Conservation (phyloP, 2,329 filamentous ascomycete species). For the Knufia petricola region DNA sequence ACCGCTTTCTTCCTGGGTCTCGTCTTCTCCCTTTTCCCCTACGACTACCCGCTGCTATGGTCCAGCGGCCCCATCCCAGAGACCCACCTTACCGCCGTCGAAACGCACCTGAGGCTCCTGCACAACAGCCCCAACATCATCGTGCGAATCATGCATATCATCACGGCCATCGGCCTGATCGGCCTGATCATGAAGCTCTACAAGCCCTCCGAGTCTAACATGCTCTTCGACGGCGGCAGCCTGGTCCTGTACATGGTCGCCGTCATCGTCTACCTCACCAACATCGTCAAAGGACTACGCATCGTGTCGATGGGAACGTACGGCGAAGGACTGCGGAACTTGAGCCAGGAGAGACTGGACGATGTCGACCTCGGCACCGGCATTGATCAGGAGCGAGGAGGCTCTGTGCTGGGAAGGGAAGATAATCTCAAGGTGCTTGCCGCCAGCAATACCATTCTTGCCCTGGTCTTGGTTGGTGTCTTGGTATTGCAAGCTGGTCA, state of each 20-base stretch:
- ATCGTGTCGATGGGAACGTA: conserved; percentile 68
- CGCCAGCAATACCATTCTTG: conserved; percentile 92
- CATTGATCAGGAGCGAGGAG: conserved; percentile 28
- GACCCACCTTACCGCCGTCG: conserved; percentile 74
- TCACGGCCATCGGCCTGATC: conserved; percentile 75
- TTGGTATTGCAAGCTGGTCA: conserved; percentile 89
- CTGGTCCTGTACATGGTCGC: conserved; percentile 72
- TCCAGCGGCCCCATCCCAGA: conserved; percentile 32
- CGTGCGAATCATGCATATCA: conserved; percentile 85
- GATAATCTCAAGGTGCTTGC: conserved; percentile 84
- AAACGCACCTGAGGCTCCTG: conserved; percentile 81
- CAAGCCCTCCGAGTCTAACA: conserved; percentile 84
- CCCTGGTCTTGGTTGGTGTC: conserved; percentile 82
- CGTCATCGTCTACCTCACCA: conserved; percentile 85
- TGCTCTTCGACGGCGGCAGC: conserved; percentile 77
- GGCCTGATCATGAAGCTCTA: conserved; percentile 94
- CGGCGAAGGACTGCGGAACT: conserved; percentile 27
- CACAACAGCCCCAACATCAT: conserved; percentile 88
- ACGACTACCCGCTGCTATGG: conserved; percentile 52
- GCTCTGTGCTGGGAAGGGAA: conserved; percentile 64
- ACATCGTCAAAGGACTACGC: conserved; percentile 89
- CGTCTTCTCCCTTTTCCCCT: conserved; percentile 91
- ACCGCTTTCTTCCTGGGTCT: conserved; percentile 97
- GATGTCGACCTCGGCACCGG: conserved; percentile 21
- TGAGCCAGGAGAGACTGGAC: conserved; percentile 30